Base-by-base conservation (phyloP, 2,329 filamentous ascomycete genomes). In the Xylariaceae sp. region DNA sequence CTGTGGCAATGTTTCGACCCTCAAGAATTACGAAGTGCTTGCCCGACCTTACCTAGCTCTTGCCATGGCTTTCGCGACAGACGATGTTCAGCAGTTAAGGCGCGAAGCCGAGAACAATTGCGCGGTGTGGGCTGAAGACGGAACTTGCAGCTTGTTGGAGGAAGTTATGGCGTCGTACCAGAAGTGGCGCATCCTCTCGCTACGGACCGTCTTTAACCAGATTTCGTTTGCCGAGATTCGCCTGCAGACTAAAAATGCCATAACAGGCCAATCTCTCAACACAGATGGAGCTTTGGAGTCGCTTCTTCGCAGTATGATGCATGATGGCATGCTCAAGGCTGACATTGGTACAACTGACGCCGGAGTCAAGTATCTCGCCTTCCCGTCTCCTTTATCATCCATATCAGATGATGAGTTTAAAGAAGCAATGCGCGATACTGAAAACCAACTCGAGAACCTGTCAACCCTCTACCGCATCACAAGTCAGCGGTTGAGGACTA, bases 141-240 rank as follows among this genome's bases (percentile, higher is more conserved):
- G 84, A 51, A 97, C 95, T 68, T 73, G 76, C 3, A 83, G 86
- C 2, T 81, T 97, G 11, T 79, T 96, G 10, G 75, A 78, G 3
- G 85, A 90, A 71, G 86, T 93, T 9, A 72, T 88, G 45, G 77
- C 82, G 17, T 85, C 88, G 8, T 90, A 92, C 70, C 85, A 89
- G 66, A 85, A 86, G 67, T 91, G 88, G 77, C 86, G 89, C 61
- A 84, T 97, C 59, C 78, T 88, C 39, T 85, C 85, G 60, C 79
- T 97, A 30, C 23, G 30, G 85, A 87, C 50, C 82, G 83, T 55
- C 86, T 90, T 2, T 97, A 93, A 70, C 77, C 75, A 82, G 62
- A 76, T 87, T 39, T 80, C 81, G 13, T 76, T 87, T 37, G 67
- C 78, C 15, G 79, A 84, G 66, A 72, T 87, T 17, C 77, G 79